Percentiles rank a stretch among this genome's conserved stretches.
phyloP scores from a whole-genome alignment of 495 filamentous ascomycete genomes.

The Aspergillus sparsus region DNA sequence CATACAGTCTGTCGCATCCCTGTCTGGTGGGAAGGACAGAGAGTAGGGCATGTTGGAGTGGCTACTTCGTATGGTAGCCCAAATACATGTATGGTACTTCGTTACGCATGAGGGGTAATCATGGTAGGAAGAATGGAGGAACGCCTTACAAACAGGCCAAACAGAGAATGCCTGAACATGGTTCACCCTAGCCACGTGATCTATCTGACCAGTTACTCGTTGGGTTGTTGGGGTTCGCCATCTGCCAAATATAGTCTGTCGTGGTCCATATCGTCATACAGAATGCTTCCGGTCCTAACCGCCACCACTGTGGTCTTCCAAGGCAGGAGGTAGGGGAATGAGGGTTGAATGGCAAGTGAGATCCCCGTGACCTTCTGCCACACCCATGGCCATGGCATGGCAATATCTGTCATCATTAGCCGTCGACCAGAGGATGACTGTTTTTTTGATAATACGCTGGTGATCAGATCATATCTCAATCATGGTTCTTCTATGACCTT shows the following conservation, averaged over 20 bases:
- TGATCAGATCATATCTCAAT: constrained; percentile 3
- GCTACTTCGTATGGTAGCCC: neutral
- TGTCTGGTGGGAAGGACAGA: neutral
- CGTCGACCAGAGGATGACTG: constrained; percentile 20
- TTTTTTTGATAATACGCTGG: constrained; percentile 13
- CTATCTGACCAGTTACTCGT: neutral
- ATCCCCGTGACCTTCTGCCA: constrained; percentile 16
- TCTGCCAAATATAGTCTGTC: constrained; percentile 1
- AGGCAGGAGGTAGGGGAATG: neutral
- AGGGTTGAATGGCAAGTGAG: neutral
- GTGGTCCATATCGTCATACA: constrained; percentile 10
- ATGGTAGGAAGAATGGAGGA: neutral
- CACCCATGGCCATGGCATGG: constrained; percentile 9
- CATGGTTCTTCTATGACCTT: neutral
- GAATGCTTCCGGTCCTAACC: constrained; percentile 13
- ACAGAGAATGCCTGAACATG: neutral
- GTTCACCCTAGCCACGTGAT: neutral
- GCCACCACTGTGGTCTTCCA: constrained; percentile 5
- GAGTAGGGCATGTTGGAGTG: neutral
- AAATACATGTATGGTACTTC: neutral
- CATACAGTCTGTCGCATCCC: neutral
- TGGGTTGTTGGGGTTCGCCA: neutral
- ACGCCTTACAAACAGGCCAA: neutral
- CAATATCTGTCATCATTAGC: constrained; percentile 19
- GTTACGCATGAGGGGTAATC: constrained; percentile 6